Evolutionary conservation across 306 rosid species (phyloP).

Genomic region (Castanospermum australe): DNA sequence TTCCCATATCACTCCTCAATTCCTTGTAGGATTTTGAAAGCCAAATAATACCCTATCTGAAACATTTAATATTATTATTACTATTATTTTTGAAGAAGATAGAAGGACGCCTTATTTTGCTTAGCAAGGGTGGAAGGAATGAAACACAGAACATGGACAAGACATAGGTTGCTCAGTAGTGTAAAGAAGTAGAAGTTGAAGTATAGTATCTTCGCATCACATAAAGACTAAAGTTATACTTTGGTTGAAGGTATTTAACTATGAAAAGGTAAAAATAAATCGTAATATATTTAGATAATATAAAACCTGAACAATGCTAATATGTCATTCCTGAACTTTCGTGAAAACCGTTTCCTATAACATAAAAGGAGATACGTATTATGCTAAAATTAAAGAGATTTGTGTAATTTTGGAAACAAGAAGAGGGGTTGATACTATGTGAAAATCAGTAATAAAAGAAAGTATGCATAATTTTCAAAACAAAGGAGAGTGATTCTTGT

Average conservation of each 20-base stretch:
- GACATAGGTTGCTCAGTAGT: neutral
- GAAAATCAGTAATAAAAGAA: no score
- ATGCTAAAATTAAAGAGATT: no score
- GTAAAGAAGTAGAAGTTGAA: neutral
- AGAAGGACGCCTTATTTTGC: neutral
- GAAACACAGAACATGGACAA: neutral
- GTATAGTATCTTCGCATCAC: neutral
- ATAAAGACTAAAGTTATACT: neutral
- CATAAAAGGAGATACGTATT: no score
- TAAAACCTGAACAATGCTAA: no score
- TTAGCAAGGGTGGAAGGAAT: neutral
- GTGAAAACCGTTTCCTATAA: no score
- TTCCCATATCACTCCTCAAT: neutral
- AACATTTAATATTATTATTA: neutral
- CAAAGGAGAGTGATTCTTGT: no score
- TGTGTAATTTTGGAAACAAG: no score
- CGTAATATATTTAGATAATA: neutral
- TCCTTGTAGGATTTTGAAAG: neutral
- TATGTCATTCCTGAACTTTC: no score
- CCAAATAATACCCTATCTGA: no score
- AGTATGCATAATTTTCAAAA: no score
- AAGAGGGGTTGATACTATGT: no score
- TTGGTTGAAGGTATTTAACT: neutral
- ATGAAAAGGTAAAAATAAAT: neutral
- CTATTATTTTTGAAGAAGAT: neutral